Conservation (phyloP, 805 yeast genomes). For the Candida sphagnicola region DNA sequence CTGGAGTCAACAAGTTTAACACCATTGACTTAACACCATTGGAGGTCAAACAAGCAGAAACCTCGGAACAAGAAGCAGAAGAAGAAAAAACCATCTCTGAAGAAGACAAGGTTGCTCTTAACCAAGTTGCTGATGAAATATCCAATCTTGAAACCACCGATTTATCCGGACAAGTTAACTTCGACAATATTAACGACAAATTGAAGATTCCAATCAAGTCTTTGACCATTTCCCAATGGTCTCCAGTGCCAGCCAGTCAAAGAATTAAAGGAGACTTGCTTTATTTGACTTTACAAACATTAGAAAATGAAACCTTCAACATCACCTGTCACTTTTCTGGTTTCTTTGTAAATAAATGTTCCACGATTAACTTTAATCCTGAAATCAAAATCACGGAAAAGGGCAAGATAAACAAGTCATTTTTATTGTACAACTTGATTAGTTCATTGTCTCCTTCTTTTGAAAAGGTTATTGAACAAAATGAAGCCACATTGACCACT, state of each 20-base stretch:
- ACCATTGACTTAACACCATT: constrained; percentile 36
- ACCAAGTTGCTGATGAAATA: constrained; percentile 12
- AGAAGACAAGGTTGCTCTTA: constrained; percentile 24
- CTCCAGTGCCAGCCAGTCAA: constrained; percentile 70
- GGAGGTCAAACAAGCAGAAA: constrained; percentile 8
- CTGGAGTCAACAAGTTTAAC: constrained; percentile 51
- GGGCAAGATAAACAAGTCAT: constrained; percentile 32
- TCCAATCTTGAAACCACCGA: constrained; percentile 8
- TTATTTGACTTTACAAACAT: constrained; percentile 69
- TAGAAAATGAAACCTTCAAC: constrained; percentile 76
- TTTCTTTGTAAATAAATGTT: constrained; percentile 69
- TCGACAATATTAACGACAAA: constrained; percentile 21
- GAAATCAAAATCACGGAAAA: constrained; percentile 40
- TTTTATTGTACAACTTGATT: constrained; percentile 59
- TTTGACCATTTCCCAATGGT: constrained; percentile 69
- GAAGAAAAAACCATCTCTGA: constrained; percentile 16
- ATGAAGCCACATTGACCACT: constrained; percentile 42
- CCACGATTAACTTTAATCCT: constrained; percentile 70
- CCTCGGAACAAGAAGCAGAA: constrained; percentile 10
- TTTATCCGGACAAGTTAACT: constrained; percentile 22
- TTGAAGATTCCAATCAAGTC: constrained; percentile 52
- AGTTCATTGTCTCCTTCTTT: constrained; percentile 64
- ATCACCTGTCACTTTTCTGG: constrained; percentile 80
- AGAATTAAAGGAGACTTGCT: constrained; percentile 71
- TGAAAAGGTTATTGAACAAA: constrained; percentile 45